A percentile compares a stretch with the other conserved stretches of the same genome.
phyloP scores from a whole-genome alignment of 306 rosid genomes.

The Hippophae rhamnoides region DNA sequence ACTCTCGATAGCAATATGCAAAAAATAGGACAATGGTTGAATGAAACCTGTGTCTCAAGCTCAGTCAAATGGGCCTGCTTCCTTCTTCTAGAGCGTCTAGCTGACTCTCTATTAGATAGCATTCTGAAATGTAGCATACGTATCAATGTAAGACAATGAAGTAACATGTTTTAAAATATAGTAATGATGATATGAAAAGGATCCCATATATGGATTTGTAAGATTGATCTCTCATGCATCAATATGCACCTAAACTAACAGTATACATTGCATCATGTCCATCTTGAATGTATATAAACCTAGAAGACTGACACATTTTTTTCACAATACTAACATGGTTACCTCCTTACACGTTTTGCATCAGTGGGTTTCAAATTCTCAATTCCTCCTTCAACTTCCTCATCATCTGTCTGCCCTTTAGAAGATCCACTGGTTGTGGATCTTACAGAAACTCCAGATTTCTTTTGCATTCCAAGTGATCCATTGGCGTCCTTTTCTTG shows the following conservation, averaged over 20 bases:
- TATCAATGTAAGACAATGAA: background rate
- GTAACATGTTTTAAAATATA: too few relatives aligned
- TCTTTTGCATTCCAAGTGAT: slow-evolving; percentile 32
- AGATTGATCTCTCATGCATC: too few relatives aligned
- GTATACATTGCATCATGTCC: too few relatives aligned
- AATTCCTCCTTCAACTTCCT: slow-evolving; percentile 57
- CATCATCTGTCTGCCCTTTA: slow-evolving; percentile 69
- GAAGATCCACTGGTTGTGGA: slow-evolving; percentile 74
- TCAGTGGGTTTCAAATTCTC: slow-evolving; percentile 56
- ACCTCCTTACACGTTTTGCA: slow-evolving; percentile 91
- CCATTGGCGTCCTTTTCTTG: slow-evolving; percentile 45
- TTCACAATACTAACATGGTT: slow-evolving; percentile 14
- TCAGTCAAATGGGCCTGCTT: slow-evolving; percentile 95
- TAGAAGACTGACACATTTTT: too few relatives aligned
- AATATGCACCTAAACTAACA: too few relatives aligned
- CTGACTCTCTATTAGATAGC: slow-evolving; percentile 97
- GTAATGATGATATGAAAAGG: too few relatives aligned
- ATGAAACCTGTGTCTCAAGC: slow-evolving; percentile 70
- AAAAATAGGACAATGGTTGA: background rate
- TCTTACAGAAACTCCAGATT: slow-evolving; percentile 29
- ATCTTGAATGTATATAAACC: too few relatives aligned
- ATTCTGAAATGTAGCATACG: slow-evolving; percentile 44
- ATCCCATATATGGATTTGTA: too few relatives aligned
- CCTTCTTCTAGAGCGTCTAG: slow-evolving; percentile 93
- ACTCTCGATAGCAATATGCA: background rate